Conservation (phyloP, 345 rosid species). For the Clausena lansium region DNA sequence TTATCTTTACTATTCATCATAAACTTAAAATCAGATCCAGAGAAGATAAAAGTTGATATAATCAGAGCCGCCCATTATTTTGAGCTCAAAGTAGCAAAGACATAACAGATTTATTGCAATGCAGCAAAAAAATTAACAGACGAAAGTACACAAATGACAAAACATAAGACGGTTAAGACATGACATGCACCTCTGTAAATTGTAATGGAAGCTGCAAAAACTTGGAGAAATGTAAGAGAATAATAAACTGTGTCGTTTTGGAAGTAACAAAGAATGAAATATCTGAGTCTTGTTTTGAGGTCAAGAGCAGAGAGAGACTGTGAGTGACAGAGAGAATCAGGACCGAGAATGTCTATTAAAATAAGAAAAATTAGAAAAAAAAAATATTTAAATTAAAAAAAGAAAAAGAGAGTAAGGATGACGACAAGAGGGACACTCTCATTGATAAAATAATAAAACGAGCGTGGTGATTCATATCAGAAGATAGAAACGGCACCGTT, state of each 20-base stretch:
- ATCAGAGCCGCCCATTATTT: background rate
- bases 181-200: background rate
- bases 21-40: constrained; percentile 34
- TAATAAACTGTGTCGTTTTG: constrained; percentile 1
- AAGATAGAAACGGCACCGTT: constrained; percentile 19
- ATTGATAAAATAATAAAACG: background rate
- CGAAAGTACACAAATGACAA: background rate
- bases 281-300: background rate
- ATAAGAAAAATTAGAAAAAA: background rate
- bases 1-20: background rate
- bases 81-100: constrained; percentile 15
- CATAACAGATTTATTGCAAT: constrained; percentile 26
- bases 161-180: background rate
- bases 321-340: constrained; percentile 10
- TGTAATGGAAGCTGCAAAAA: background rate
- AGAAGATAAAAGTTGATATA: constrained; percentile 1
- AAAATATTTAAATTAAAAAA: background rate
- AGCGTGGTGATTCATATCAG: background rate
- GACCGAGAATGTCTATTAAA: background rate
- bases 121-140: constrained; percentile 26
- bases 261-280: background rate
- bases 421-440: background rate
- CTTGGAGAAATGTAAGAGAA: constrained; percentile 13
- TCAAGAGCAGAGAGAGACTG: background rate
- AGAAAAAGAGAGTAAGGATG: background rate